Evolutionary conservation across 108 stramenopile genomes (phyloP), one percentile per base, ranked within the genome.

Genomic region (Thalassiosira profunda): DNA sequence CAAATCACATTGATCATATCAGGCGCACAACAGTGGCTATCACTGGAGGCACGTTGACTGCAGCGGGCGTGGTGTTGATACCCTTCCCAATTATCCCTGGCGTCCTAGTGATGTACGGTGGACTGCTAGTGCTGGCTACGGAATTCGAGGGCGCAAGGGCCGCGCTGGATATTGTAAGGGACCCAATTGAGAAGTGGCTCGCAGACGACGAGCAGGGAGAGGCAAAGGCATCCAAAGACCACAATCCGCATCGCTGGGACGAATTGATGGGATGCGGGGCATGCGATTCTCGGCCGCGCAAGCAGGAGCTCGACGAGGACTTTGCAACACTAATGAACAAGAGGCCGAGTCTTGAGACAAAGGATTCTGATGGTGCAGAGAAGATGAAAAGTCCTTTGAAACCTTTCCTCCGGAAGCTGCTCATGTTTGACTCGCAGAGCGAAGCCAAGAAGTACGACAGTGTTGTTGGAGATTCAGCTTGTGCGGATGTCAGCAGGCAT

Each of bases 131-230:
- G 5, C 45, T 74, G 35, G 73, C 73, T 35, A 58, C 63, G 30
- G 73, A 74, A 31, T 74, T 74, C 34, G 63, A 65, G 35, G 54
- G 38, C 20, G 73, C 73, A 9, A 65, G 52, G 24, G 41, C 51
- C 30, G 73, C 73, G 1, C 42, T 74, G 3, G 48, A 65, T 8
- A n/a, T 33, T 18, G 42, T 74, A 38, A 58, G 66, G 2, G 30
- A 34, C 5, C 56, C 73, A 11, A 41, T 74, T 20, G 20, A 38
- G 31, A 10, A 58, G 43, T 37, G 56, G 11, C 73, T 58, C 55
- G 57, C 57, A 26, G 57, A 74, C 24, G 63, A 65, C 42, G 47
- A 58, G 49, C 63, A 65, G 11, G 34, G 5, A 31, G 26, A 36
- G 28, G 24, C 7, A 57, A 33, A 31, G 6, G 18, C 33, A 31